These are phyloP conservation scores for Hyaloscypha variabilis DNA, from an alignment of 495 filamentous ascomycete species.

Conservation along the genomic window DNA sequence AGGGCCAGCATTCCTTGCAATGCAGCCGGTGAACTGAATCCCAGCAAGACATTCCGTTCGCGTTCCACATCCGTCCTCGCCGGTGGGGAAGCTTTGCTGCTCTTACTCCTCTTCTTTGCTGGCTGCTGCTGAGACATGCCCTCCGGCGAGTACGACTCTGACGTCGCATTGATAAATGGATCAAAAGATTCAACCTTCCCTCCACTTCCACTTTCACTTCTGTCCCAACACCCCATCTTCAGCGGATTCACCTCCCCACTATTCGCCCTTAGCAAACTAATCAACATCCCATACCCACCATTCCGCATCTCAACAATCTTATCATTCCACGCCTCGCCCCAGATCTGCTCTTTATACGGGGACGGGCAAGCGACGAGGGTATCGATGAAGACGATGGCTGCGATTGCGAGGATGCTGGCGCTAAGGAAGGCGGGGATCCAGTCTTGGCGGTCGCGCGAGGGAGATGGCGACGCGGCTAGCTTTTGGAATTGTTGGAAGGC, in stretches of 20 bases:
- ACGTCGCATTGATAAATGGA: constrained; percentile 7
- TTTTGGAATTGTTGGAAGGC: constrained; percentile 3
- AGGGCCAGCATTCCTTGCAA: constrained; percentile 2
- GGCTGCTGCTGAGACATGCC: not conserved
- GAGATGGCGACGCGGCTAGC: not conserved
- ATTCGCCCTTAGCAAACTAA: not conserved
- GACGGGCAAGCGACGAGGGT: not conserved
- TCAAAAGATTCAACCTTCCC: not conserved
- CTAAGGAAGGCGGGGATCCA: constrained; percentile 13
- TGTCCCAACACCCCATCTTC: constrained; percentile 2
- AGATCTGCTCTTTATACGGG: constrained; percentile 8
- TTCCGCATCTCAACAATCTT: constrained; percentile 4
- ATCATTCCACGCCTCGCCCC: constrained; percentile 3
- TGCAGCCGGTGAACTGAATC: constrained; percentile 6
- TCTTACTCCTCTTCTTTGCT: not conserved
- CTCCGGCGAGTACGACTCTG: not conserved
- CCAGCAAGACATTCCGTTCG: constrained; percentile 5
- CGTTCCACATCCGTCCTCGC: not conserved
- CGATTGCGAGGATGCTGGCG: not conserved
- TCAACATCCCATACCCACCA: constrained; percentile 4
- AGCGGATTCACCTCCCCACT: not conserved
- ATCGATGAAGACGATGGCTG: constrained; percentile 6
- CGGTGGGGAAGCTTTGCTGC: not conserved
- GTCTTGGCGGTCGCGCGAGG: constrained; percentile 4
- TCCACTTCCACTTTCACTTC: no score